These are phyloP conservation scores for Kluyveromyces wickerhamii DNA, from an alignment of 805 yeast genomes.

Conservation along the genomic window DNA sequence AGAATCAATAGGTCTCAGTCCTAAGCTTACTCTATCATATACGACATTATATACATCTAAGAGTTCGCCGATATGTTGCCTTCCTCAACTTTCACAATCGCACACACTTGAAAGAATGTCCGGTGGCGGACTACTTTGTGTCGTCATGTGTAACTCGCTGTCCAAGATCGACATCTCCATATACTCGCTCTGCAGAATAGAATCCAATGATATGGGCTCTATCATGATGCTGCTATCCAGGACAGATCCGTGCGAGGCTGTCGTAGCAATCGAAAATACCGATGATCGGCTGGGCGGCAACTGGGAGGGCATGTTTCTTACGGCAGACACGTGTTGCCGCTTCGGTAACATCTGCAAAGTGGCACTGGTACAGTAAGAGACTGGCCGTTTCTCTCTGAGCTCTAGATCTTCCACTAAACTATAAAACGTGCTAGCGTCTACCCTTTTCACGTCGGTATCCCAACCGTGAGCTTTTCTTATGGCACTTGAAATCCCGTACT, in stretches of 20 bases:
- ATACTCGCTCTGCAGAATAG: slow-evolving; percentile 4
- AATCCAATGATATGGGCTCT: not conserved
- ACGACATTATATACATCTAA: too few relatives aligned
- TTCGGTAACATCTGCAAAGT: too few relatives aligned
- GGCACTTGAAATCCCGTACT: slow-evolving; percentile 4
- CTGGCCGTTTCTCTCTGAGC: not conserved
- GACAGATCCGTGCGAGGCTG: slow-evolving; percentile 1
- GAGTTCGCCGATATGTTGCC: too few relatives aligned
- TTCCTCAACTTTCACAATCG: not conserved
- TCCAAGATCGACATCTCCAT: not conserved
- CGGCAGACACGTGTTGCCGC: too few relatives aligned
- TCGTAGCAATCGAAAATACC: not conserved
- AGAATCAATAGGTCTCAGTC: too few relatives aligned
- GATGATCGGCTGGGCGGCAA: not conserved
- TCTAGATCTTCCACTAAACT: not conserved
- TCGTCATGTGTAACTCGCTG: slow-evolving; percentile 2
- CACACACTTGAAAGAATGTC: slow-evolving; percentile 4
- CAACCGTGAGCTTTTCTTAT: slow-evolving; percentile 6
- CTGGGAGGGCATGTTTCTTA: too few relatives aligned
- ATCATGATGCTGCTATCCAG: slow-evolving; percentile 2
- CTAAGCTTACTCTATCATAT: too few relatives aligned
- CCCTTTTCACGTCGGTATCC: slow-evolving; percentile 3
- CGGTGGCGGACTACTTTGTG: slow-evolving; percentile 12
- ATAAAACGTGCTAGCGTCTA: not conserved
- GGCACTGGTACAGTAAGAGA: too few relatives aligned